These are phyloP conservation scores for Neobulgaria alba DNA, from an alignment of 2,329 filamentous ascomycete genomes.

Conservation along the genomic window DNA sequence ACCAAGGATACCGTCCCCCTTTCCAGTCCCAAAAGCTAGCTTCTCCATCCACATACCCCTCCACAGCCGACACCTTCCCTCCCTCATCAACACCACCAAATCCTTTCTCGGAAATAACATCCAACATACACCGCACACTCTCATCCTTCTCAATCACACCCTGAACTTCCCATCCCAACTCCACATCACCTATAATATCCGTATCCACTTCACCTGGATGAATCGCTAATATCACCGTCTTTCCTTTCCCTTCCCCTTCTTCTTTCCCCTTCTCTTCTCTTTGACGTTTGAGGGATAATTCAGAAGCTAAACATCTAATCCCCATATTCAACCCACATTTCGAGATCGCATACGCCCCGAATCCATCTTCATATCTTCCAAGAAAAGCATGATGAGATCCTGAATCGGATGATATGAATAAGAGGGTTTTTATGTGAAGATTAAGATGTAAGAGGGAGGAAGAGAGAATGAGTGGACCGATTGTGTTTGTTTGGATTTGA, in stretches of 20 bases:
- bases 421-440: slow-evolving; percentile 31
- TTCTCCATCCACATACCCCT: slow-evolving; percentile 7
- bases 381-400: slow-evolving; percentile 43
- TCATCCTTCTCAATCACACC: slow-evolving; percentile 12
- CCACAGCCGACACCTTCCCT: slow-evolving; percentile 3
- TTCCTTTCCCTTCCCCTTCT: slow-evolving; percentile 13
- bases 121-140: slow-evolving; percentile 16
- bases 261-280: no score
- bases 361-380: slow-evolving; percentile 47
- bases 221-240: slow-evolving; percentile 42
- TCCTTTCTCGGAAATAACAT: slow-evolving; percentile 13
- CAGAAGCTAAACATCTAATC: slow-evolving; percentile 46
- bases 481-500: slow-evolving; percentile 48
- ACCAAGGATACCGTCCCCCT: slow-evolving; percentile 17
- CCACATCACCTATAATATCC: slow-evolving; percentile 24
- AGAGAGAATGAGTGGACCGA: slow-evolving; percentile 42
- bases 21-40: slow-evolving; percentile 22
- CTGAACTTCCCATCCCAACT: slow-evolving; percentile 17
- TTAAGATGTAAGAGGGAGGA: slow-evolving; percentile 2
- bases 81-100: slow-evolving; percentile 13
- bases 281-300: no score
- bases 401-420: slow-evolving; percentile 50
- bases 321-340: slow-evolving; percentile 50
- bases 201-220: slow-evolving; percentile 50
- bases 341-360: slow-evolving; percentile 47